Conservation (phyloP, 352 stramenopile genomes). For the Phytophthora lateralis region DNA sequence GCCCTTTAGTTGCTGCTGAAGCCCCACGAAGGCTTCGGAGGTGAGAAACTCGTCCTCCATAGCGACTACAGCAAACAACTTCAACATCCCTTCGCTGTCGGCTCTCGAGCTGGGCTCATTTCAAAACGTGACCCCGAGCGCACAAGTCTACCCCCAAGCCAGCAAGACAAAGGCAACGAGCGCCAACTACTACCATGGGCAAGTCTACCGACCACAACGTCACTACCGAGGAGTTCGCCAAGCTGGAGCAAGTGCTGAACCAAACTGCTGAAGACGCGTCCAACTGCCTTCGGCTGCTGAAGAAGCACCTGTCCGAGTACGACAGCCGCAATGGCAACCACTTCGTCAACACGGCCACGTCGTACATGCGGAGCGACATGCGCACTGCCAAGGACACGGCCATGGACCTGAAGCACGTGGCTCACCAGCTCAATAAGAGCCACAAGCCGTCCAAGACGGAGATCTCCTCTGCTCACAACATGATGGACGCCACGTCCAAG, state of each 20-base stretch:
- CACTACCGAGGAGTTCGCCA: conserved; percentile 26
- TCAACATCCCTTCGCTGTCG: background rate
- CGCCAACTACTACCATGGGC: conserved; percentile 16
- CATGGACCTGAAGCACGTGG: conserved; percentile 32
- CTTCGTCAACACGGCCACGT: conserved; percentile 29
- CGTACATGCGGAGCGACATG: conserved; percentile 33
- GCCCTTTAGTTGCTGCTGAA: too few relatives aligned
- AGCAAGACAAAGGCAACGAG: conserved; percentile 2
- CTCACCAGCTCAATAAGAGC: conserved; percentile 18
- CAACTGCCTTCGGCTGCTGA: conserved; percentile 28
- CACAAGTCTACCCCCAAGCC: conserved; percentile 20
- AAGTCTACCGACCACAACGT: conserved; percentile 23
- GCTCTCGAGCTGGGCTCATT: conserved; percentile 13
- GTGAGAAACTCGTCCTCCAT: background rate
- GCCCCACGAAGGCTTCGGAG: background rate
- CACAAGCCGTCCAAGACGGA: conserved; percentile 29
- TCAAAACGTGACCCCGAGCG: conserved; percentile 25
- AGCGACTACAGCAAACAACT: background rate
- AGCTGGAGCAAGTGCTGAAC: conserved; percentile 32
- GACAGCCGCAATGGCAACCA: conserved; percentile 37
- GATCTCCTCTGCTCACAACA: conserved; percentile 23
- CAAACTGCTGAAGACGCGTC: conserved; percentile 24
- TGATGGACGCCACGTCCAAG: conserved; percentile 26
- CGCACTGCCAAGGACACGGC: conserved; percentile 32
- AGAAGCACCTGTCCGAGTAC: conserved; percentile 33